Evolutionary conservation across 1,284 basidiomycete genomes (phyloP).

Genomic region (Leccinum ponderosum): DNA sequence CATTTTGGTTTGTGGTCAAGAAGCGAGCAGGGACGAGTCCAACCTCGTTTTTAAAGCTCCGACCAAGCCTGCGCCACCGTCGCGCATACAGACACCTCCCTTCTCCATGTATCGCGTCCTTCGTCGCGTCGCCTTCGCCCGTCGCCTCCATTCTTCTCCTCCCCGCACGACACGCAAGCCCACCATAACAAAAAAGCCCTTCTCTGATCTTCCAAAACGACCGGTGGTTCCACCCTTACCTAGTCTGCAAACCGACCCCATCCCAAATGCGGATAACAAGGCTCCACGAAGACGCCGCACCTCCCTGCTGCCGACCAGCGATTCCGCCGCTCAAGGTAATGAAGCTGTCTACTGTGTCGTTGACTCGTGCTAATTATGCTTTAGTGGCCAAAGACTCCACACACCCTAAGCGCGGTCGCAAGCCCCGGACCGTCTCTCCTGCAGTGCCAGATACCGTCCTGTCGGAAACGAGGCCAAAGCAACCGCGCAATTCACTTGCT

Average conservation of each 20-base stretch:
- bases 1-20: conserved; percentile 52
- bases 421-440: conserved; percentile 4
- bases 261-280: background rate
- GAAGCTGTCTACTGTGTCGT: background rate
- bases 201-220: conserved; percentile 54
- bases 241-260: background rate
- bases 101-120: conserved; percentile 11
- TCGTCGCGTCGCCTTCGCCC: conserved; percentile 18
- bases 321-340: conserved; percentile 12
- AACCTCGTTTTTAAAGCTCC: conserved; percentile 43
- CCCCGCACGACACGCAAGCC: conserved; percentile 11
- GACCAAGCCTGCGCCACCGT: conserved; percentile 33
- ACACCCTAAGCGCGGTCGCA: conserved; percentile 23
- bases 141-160: conserved; percentile 13
- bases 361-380: background rate
- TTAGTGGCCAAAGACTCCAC: conserved; percentile 1
- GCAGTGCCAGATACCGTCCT: background rate
- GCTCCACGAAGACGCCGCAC: conserved; percentile 3
- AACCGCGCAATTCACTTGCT: conserved; percentile 60
- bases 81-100: conserved; percentile 25
- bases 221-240: conserved; percentile 17
- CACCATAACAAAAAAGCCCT: conserved; percentile 49
- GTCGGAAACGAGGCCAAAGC: conserved; percentile 13
- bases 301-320: background rate
- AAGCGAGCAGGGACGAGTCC: conserved; percentile 30